Evolutionary conservation across 257 asterid species (phyloP), one percentile per base, ranked within the genome.

Genomic region (Lycium ferocissimum): DNA sequence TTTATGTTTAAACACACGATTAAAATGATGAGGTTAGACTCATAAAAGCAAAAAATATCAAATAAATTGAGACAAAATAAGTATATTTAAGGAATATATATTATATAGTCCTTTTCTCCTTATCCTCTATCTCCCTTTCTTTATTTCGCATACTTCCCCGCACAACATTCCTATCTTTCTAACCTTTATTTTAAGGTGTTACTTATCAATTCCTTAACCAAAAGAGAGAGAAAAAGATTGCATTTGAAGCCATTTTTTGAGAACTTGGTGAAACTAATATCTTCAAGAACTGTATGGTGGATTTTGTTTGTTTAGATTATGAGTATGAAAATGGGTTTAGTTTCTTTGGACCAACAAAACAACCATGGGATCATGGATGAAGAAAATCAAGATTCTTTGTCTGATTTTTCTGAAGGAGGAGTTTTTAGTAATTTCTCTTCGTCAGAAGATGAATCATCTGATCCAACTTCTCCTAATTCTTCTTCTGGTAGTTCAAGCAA

Each of bases 311-410:
- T 10, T 5, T 75, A 65, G 3, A 69, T 63, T 26, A 47, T 70
- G 61, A 88, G 69, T 56, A 8, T 89, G 73, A 79, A 58, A 37
- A 85, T 86, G 91, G 91, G 86, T 83, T 85, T 49, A 38, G 71
- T 79, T 85, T 83, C 79, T 83, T 87, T 63, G 26, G 79, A 69
- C 88, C 87, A 81, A 80, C 61, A 84, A 88, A 89, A 5, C 89
- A 90, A 63, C 71, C 85, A 62, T 90, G 91, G 88, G 91, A 91
- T 69, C 82, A 88, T 75, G 88, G 91, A 78, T 89, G 83, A 47
- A 18, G 85, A 54, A 8, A 80, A 20, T 45, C 71, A 62, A 57
- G 78, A 45, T 18, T 51, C 63, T 47, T 81, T 82, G 1, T 85
- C 89, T 20, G 83, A 83, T 79, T 87, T 76, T 72, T 85, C 59